Conservation (phyloP, 306 rosid genomes). For the Begonia fuchsioides region DNA sequence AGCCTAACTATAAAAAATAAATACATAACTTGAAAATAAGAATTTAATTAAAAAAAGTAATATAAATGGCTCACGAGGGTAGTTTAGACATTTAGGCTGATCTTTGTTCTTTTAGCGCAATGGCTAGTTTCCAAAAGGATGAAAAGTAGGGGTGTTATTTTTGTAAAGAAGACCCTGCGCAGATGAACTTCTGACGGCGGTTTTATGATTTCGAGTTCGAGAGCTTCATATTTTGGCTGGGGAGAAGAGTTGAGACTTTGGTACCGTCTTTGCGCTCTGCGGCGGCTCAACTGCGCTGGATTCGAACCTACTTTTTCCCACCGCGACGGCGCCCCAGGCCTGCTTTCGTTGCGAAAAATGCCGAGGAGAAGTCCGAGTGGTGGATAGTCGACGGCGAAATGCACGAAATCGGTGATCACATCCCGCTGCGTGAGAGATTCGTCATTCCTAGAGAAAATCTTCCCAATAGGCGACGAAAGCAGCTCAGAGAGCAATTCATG, state of each 20-base stretch:
- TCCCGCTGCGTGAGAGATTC: conserved; percentile 79
- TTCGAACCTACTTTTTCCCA: conserved; percentile 21
- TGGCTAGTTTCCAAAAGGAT: too few relatives aligned
- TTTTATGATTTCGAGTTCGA: too few relatives aligned
- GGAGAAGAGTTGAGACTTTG: conserved; percentile 25
- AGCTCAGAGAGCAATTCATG: conserved; percentile 91
- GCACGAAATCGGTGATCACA: conserved; percentile 85
- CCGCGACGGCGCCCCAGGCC: conserved; percentile 35
- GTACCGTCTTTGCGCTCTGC: conserved; percentile 19
- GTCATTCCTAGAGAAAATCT: conserved; percentile 73
- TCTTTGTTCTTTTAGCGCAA: too few relatives aligned
- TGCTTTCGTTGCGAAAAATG: conserved; percentile 15
- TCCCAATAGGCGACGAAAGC: conserved; percentile 84
- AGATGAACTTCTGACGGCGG: too few relatives aligned
- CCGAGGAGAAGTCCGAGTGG: conserved; percentile 71
- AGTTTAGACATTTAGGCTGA: too few relatives aligned
- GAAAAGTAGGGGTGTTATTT: too few relatives aligned
- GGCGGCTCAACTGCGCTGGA: conserved; percentile 18
- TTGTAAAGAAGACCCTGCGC: too few relatives aligned
- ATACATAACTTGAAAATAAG: too few relatives aligned
- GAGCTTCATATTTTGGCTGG: conserved; percentile 34
- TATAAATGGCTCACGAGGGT: too few relatives aligned
- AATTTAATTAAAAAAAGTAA: too few relatives aligned
- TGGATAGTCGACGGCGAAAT: conserved; percentile 84
- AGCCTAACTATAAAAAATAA: too few relatives aligned